Evolutionary conservation across 805 yeast species (phyloP).

Genomic region (Saccharomycopsis olivae): DNA sequence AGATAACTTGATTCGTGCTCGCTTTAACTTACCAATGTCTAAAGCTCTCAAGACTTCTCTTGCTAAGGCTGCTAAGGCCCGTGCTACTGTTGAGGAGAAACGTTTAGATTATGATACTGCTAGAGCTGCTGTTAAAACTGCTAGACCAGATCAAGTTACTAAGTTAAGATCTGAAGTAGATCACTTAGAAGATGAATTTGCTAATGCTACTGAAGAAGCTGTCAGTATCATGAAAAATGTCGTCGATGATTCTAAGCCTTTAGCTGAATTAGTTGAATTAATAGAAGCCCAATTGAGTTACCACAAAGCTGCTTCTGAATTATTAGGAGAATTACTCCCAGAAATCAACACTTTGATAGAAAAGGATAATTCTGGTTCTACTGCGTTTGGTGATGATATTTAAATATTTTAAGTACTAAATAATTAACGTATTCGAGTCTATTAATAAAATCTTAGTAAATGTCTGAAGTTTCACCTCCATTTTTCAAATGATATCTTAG

Average conservation of each 20-base stretch:
- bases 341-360: constrained; percentile 52
- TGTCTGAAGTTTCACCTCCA: neutral
- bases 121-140: constrained; percentile 39
- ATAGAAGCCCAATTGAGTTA: constrained; percentile 72
- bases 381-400: constrained; percentile 18
- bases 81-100: constrained; percentile 66
- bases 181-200: constrained; percentile 80
- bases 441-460: neutral
- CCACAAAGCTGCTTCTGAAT: constrained; percentile 64
- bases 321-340: constrained; percentile 53
- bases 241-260: constrained; percentile 57
- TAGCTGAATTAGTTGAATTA: constrained; percentile 56
- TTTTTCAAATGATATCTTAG: constrained; percentile 26
- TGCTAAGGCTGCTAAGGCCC: constrained; percentile 53
- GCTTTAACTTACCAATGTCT: constrained; percentile 58
- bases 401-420: too few relatives aligned
- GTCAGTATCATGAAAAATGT: constrained; percentile 75
- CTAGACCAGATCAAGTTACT: constrained; percentile 60
- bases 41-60: constrained; percentile 53
- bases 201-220: constrained; percentile 82
- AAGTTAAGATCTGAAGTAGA: constrained; percentile 69
- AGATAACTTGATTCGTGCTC: constrained; percentile 59
- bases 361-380: constrained; percentile 29
- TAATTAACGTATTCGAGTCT: too few relatives aligned
- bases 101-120: constrained; percentile 74